A percentile compares a stretch with the other conserved stretches of the same genome.
phyloP scores from a whole-genome alignment of 208 protist species.

The Leptomonas seymouri region DNA sequence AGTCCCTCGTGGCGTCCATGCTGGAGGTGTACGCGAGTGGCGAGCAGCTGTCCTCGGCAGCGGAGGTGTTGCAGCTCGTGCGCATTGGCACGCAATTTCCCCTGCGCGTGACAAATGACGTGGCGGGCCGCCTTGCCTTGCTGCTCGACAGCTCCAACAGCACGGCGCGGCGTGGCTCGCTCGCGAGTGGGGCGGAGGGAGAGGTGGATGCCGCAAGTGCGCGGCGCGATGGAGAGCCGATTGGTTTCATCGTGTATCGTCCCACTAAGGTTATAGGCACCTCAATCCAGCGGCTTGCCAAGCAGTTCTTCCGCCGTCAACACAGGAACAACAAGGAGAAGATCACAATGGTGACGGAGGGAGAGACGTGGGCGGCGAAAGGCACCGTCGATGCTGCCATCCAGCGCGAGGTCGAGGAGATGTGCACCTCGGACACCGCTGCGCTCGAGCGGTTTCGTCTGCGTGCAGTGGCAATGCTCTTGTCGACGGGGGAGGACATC shows the following conservation, averaged over 20 bases:
- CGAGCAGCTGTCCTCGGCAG: constrained; percentile 18
- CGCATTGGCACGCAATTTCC: constrained; percentile 32
- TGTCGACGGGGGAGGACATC: constrained; percentile 4
- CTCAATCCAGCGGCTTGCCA: constrained; percentile 50
- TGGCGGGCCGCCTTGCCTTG: constrained; percentile 24
- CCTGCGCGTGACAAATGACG: constrained; percentile 26
- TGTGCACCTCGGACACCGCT: constrained; percentile 55
- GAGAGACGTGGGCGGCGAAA: constrained; percentile 69
- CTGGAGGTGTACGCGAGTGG: constrained; percentile 30
- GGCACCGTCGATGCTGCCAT: constrained; percentile 54
- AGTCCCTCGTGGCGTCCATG: constrained; percentile 37
- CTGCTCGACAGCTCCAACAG: constrained; percentile 10
- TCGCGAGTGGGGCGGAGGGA: background rate
- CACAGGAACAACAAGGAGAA: constrained; percentile 67
- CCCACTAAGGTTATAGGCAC: constrained; percentile 43
- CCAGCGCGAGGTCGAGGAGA: constrained; percentile 62
- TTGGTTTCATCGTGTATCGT: constrained; percentile 27
- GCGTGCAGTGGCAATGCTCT: constrained; percentile 23
- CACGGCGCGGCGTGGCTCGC: background rate
- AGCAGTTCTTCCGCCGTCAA: constrained; percentile 58
- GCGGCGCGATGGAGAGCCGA: constrained; percentile 5
- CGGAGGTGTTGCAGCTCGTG: constrained; percentile 46
- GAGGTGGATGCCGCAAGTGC: background rate
- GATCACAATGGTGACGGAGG: constrained; percentile 63
- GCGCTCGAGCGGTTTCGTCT: constrained; percentile 41